Percentiles rank a stretch among this genome's conserved stretches.
Evolutionary conservation across 2,329 filamentous ascomycete species (phyloP).

Genomic region (Talaromyces sp.): DNA sequence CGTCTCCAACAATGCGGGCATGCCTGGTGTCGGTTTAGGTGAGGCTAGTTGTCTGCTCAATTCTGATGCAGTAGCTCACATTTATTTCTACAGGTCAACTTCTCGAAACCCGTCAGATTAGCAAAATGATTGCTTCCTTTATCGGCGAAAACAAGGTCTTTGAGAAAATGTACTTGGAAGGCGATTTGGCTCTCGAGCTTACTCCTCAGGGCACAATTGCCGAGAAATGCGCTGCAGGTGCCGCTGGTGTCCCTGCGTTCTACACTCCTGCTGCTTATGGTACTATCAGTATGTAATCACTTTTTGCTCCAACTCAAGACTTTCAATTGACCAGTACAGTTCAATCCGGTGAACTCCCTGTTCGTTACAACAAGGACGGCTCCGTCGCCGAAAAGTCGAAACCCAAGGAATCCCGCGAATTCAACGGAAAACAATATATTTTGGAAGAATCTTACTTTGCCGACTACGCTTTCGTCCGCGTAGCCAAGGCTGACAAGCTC

Average conservation of each 20-base stretch:
- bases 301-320: background rate
- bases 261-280: slow-evolving; percentile 77
- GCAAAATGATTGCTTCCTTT: slow-evolving; percentile 71
- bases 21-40: slow-evolving; percentile 67
- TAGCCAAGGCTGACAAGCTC: slow-evolving; percentile 71
- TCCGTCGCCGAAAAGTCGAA: slow-evolving; percentile 66
- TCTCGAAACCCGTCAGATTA: slow-evolving; percentile 67
- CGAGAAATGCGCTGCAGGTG: slow-evolving; percentile 78
- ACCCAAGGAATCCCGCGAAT: slow-evolving; percentile 68
- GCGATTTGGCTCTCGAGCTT: slow-evolving; percentile 80
- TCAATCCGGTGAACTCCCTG: slow-evolving; percentile 50
- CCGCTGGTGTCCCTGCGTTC: slow-evolving; percentile 83
- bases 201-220: slow-evolving; percentile 87
- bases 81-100: slow-evolving; percentile 53
- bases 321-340: slow-evolving; percentile 33
- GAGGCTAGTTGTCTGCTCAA: slow-evolving; percentile 29
- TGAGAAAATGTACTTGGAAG: slow-evolving; percentile 80
- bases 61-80: background rate
- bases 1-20: slow-evolving; percentile 79
- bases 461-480: slow-evolving; percentile 73
- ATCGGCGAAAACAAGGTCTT: slow-evolving; percentile 82
- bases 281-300: slow-evolving; percentile 53
- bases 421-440: slow-evolving; percentile 68
- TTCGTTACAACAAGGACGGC: slow-evolving; percentile 82
- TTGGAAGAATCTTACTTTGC: slow-evolving; percentile 74